These are phyloP conservation scores for Pyrenophora teres DNA, from an alignment of 2,329 filamentous ascomycete genomes.

Conservation along the genomic window DNA sequence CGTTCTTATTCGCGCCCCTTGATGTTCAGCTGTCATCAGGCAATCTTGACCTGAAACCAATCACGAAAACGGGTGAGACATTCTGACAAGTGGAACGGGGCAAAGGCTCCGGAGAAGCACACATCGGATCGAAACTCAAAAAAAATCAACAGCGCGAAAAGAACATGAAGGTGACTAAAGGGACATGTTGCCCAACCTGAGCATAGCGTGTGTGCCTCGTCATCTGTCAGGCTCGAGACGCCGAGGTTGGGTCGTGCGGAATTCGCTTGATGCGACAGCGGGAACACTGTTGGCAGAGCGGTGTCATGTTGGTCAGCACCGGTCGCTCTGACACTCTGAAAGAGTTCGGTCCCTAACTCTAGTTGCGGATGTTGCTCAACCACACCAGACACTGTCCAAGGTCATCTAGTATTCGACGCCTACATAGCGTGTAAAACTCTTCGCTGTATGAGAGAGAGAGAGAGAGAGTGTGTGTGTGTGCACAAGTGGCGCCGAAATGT, in stretches of 20 bases:
- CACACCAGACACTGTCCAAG: conserved; percentile 65
- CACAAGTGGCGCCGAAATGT: conserved; percentile 52
- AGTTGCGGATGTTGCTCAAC: conserved; percentile 76
- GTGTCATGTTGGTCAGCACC: neutral
- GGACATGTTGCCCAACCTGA: neutral
- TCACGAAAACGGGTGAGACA: conserved; percentile 1
- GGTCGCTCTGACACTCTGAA: no score
- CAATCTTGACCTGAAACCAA: neutral
- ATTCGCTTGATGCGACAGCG: neutral
- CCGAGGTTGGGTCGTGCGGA: neutral
- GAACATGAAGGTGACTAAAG: neutral
- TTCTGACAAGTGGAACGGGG: neutral
- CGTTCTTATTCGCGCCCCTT: neutral
- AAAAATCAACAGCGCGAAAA: neutral
- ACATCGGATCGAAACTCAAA: neutral
- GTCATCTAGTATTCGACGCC: conserved; percentile 76
- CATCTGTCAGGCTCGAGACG: neutral
- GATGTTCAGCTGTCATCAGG: neutral
- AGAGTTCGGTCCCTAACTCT: neutral
- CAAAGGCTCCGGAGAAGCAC: neutral
- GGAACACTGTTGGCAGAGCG: neutral
- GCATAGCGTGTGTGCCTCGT: neutral
- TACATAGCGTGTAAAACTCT: conserved; percentile 25
- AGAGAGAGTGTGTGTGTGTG: conserved; percentile 62
- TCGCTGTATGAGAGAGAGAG: conserved; percentile 47